phyloP scores from a whole-genome alignment of 2,329 filamentous ascomycete species.

The Nothopassalora personata region DNA sequence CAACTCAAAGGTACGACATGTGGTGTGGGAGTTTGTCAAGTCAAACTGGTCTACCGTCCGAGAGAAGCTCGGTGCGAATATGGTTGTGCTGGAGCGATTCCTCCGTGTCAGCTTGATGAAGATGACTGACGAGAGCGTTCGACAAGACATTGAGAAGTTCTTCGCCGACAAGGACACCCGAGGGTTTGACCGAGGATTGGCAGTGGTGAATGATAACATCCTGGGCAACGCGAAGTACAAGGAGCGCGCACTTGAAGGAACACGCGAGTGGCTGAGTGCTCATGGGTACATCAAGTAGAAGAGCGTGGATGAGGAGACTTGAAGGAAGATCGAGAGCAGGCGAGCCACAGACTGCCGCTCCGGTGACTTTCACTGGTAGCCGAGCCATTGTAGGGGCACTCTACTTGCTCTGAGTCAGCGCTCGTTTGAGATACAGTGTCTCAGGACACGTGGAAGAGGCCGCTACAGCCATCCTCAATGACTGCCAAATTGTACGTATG shows the following conservation, averaged over 20 bases:
- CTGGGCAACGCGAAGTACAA: slow-evolving; percentile 77
- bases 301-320: background rate
- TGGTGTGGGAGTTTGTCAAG: slow-evolving; percentile 83
- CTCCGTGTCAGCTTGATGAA: slow-evolving; percentile 70
- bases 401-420: background rate
- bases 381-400: background rate
- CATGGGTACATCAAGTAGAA: slow-evolving; percentile 49
- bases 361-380: too few species aligned
- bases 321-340: background rate
- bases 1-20: slow-evolving; percentile 66
- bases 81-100: slow-evolving; percentile 85
- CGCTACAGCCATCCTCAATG: background rate
- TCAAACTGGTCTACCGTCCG: slow-evolving; percentile 72
- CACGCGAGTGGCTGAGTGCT: slow-evolving; percentile 72
- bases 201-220: slow-evolving; percentile 81
- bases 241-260: slow-evolving; percentile 63
- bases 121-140: slow-evolving; percentile 65
- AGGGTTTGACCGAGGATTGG: slow-evolving; percentile 79
- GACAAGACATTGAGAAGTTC: slow-evolving; percentile 75
- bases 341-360: too few species aligned
- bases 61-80: slow-evolving; percentile 69
- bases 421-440: background rate
- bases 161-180: slow-evolving; percentile 81
- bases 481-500: background rate
- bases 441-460: background rate